phyloP scores from a whole-genome alignment of 495 filamentous ascomycete species.

The Echria macrotheca region DNA sequence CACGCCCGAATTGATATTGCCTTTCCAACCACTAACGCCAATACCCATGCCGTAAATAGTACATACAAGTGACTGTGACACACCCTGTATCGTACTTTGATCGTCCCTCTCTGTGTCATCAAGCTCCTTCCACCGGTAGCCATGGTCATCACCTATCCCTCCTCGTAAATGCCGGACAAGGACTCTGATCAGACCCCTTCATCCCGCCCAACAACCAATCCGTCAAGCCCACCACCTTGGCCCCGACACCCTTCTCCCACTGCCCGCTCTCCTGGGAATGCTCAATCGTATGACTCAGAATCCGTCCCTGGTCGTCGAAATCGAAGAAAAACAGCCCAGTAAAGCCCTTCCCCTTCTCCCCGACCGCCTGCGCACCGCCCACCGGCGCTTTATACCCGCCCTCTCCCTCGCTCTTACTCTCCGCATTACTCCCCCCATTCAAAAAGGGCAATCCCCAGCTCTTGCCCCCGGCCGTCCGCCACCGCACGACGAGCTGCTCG shows the following conservation, averaged over 20 bases:
- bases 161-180: constrained; percentile 30
- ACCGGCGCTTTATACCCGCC: constrained; percentile 15
- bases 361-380: constrained; percentile 17
- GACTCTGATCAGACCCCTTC: constrained; percentile 29
- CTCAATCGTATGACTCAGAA: constrained; percentile 86
- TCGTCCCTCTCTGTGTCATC: background rate
- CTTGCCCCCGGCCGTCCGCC: constrained; percentile 56
- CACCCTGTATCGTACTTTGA: background rate
- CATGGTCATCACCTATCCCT: constrained; percentile 14
- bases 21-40: background rate
- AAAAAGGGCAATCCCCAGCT: constrained; percentile 12
- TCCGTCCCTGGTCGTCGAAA: constrained; percentile 83
- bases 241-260: constrained; percentile 52
- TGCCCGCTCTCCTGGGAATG: constrained; percentile 75
- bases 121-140: background rate
- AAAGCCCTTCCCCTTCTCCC: constrained; percentile 48
- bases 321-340: constrained; percentile 89
- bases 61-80: too few species aligned
- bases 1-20: background rate
- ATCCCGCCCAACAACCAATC: constrained; percentile 78
- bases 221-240: constrained; percentile 76
- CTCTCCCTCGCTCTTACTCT: background rate
- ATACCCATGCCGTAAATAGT: background rate
- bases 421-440: constrained; percentile 6
- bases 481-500: constrained; percentile 81